These are phyloP conservation scores for Aureobasidium subglaciale DNA, from an alignment of 2,329 filamentous ascomycete species.

Conservation along the genomic window DNA sequence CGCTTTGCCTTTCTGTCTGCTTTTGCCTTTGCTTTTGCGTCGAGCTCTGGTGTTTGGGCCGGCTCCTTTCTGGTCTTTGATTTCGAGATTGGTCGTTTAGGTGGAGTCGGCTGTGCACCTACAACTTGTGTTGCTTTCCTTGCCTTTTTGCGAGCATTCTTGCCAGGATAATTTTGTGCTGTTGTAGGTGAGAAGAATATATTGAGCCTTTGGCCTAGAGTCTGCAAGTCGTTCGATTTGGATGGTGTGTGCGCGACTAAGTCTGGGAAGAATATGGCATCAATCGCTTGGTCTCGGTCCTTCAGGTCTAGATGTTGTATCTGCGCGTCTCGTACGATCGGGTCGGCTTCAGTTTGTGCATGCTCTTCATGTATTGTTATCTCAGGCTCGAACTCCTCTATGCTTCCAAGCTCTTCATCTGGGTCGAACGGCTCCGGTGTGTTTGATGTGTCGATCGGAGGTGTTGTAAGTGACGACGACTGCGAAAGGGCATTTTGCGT, in stretches of 20 bases:
- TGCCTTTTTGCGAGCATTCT: constrained; percentile 11
- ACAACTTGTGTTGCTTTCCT: background rate
- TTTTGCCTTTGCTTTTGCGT: background rate
- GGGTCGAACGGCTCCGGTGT: background rate
- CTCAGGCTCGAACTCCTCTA: constrained; percentile 7
- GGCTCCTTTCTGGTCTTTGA: background rate
- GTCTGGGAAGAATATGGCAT: constrained; percentile 5
- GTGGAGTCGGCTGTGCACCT: background rate
- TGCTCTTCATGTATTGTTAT: background rate
- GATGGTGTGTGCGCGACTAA: background rate
- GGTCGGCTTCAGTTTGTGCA: background rate
- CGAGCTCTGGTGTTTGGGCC: background rate
- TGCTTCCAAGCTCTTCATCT: background rate
- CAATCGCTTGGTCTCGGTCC: background rate
- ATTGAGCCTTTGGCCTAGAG: background rate
- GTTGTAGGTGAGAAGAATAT: background rate
- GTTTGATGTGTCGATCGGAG: background rate
- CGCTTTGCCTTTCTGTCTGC: constrained; percentile 11
- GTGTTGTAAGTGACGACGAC: background rate
- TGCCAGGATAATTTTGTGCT: background rate
- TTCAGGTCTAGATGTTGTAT: background rate
- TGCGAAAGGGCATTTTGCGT: background rate
- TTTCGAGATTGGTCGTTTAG: background rate
- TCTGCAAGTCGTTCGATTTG: background rate
- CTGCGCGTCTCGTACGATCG: background rate